A percentile compares a stretch with the other conserved stretches of the same genome.
Evolutionary conservation across 108 stramenopile species (phyloP).

Genomic region (Cyclotella kingstonii): DNA sequence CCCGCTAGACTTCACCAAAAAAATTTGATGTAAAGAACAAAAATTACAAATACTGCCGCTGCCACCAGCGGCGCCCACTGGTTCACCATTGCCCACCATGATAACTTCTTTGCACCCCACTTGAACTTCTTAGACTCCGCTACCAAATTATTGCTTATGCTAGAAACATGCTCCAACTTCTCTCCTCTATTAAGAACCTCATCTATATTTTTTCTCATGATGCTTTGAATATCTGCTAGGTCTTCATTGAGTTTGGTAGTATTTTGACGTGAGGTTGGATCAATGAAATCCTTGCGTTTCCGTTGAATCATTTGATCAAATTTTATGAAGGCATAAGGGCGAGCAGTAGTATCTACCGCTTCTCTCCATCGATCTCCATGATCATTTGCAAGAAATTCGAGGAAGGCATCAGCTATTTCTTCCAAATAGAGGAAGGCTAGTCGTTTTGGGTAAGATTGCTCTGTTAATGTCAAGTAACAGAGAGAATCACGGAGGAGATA

Average conservation of each 20-base stretch:
- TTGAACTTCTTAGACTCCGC: conserved; percentile 85
- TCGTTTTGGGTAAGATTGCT: conserved; percentile 92
- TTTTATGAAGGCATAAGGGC: conserved; percentile 93
- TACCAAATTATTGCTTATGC: conserved; percentile 70
- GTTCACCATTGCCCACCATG: conserved; percentile 79
- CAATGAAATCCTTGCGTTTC: conserved; percentile 89
- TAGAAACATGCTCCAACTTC: conserved; percentile 80
- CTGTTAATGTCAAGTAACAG: conserved; percentile 75
- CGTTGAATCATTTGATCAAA: conserved; percentile 92
- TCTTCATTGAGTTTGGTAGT: conserved; percentile 92
- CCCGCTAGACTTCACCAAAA: conserved; percentile 77
- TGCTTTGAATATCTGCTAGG: conserved; percentile 92
- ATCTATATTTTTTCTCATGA: conserved; percentile 94
- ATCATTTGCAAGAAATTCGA: conserved; percentile 76
- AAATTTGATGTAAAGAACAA: conserved; percentile 83
- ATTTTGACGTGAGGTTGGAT: conserved; percentile 79
- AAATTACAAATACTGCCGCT: conserved; percentile 55
- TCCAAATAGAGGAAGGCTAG: conserved; percentile 94
- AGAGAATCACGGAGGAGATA: conserved; percentile 81
- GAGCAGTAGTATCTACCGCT: conserved; percentile 75
- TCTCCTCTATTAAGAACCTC: conserved; percentile 89
- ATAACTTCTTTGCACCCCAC: conserved; percentile 89
- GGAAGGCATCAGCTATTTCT: conserved; percentile 84
- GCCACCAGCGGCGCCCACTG: conserved; percentile 80
- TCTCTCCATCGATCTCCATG: conserved; percentile 69